Evolutionary conservation across 169 alveolate species (phyloP), one percentile per base, ranked within the genome.

Genomic region (Haemoproteus tartakovskyi): DNA sequence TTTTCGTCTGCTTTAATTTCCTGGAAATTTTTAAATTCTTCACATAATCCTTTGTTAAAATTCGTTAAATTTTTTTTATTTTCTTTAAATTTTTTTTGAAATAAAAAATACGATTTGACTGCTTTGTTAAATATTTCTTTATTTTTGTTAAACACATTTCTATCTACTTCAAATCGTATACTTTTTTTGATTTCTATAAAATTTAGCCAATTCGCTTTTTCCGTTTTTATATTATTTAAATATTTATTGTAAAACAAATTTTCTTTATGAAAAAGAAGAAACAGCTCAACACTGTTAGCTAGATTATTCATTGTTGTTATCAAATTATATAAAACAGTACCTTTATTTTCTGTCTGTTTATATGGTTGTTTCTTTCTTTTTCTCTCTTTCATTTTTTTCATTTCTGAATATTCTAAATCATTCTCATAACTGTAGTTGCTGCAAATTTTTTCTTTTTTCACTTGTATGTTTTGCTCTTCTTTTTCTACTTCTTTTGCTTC

Each of bases 11-110:
- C 5, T 41, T 54, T 74, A 27, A 74, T 78, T 4, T 74, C 70
- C 57, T 74, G 84, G 21, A 74, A 74, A 16, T 21, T 57, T 57
- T 74, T 74, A 57, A 74, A 74, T 19, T 74, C 62, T 30, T 74
- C 78, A 59, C 84, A 74, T 48, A 74, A 50, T 0, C 33, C 26
- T 50, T 74, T 56, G 14, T 74, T 74, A 38, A 74, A 74, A 12
- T 74, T 41, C 4, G 47, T 11, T 48, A 74, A 14, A 45, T 74
- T 74, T 24, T 74, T 74, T 45, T 54, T 74, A 24, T 74, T 56
- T 56, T 74, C 62, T 33, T 57, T 30, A 54, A 74, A 59, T 24
- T 50, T 74, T 74, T 74, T 56, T 45, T 74, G 84, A 48, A 74
- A 74, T n/a, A 56, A 9, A 41, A 74, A 74, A 50, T 74, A 74